Percentiles rank a stretch among this genome's conserved stretches.
phyloP scores from a whole-genome alignment of 495 filamentous ascomycete species.

The Annulohypoxylon moriforme region DNA sequence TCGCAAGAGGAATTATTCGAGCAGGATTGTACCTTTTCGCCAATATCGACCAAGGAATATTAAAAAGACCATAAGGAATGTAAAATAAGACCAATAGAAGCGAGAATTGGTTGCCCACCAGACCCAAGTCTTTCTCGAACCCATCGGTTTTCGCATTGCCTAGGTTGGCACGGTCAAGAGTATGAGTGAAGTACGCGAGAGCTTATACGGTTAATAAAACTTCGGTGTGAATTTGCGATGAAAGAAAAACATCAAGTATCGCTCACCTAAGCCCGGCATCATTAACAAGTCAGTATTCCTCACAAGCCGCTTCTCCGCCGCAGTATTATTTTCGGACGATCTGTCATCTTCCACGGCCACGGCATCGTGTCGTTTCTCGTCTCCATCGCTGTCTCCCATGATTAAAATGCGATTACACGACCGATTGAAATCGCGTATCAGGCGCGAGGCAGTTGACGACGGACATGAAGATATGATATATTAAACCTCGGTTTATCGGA shows the following conservation, averaged over 20 bases:
- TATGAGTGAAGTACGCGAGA: constrained; percentile 51
- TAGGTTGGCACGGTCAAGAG: constrained; percentile 56
- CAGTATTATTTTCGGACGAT: constrained; percentile 25
- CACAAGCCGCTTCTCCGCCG: constrained; percentile 37
- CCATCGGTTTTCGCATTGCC: constrained; percentile 53
- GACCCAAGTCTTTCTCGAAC: constrained; percentile 45
- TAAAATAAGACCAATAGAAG: constrained; percentile 49
- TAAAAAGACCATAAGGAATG: constrained; percentile 38
- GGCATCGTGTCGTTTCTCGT: constrained; percentile 16
- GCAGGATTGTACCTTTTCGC: constrained; percentile 40
- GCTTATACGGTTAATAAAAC: constrained; percentile 18
- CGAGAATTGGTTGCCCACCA: constrained; percentile 46
- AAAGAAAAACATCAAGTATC: not conserved
- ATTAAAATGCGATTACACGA: not conserved
- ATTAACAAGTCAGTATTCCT: constrained; percentile 50
- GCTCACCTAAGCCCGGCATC: constrained; percentile 45
- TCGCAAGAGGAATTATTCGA: constrained; percentile 40
- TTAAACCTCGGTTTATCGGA: not conserved
- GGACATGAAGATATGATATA: not conserved
- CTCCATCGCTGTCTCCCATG: constrained; percentile 23
- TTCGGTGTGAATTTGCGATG: not conserved
- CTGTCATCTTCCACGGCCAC: not conserved
- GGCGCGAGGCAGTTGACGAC: not conserved
- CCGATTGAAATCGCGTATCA: not conserved
- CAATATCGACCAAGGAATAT: constrained; percentile 34